Base-by-base conservation (phyloP, 495 filamentous ascomycete species). In the Penicillium fimorum region DNA sequence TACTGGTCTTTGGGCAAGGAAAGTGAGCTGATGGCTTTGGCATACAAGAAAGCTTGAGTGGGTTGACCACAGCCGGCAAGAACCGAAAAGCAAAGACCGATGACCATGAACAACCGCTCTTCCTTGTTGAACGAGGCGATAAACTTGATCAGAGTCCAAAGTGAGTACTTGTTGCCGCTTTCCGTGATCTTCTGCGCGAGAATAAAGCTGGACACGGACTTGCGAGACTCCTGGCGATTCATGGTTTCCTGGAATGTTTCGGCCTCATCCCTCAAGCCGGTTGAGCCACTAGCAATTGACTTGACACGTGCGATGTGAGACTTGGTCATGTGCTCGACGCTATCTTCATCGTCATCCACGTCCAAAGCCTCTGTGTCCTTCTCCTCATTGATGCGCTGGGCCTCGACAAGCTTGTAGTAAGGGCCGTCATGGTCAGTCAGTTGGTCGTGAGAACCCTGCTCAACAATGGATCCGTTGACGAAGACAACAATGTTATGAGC, bases 401-500 rank as follows among this genome's bases (percentile, higher is more conserved):
- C 90, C 56, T 88, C 88, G 15, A 95, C 89, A 13, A 96, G 80
- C 40, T 82, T 84, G 65, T 80, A 83, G 69, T 96, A 96, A 5
- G 88, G 83, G 37, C 80, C 81, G 32, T 76, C 67, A 13, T 63
- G 70, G 32, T 70, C 79, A 5, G 95, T 67, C 11, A 96, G 76
- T 17, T 85, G 76, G 51, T 90, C 80, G 63, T 96, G 91, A 6
- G 82, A 88, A 51, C 91, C 91, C 71, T 92, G 91, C 65, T 98
- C 94, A n/a, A 94, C 79, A 55, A 97, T 95, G 18, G 78, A 69
- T 47, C 94, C 94, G 53, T 87, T 73, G 12, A 84, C 80, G 85
- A 98, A 91, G 61, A 96, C 91, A 17, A 97, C 91, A 56, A 98
- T 98, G 66, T 96, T 98, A 67, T 96, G 87, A 0, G 92, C 93